Evolutionary conservation across 352 stramenopile species (phyloP).

Genomic region (Peronospora farinosa): DNA sequence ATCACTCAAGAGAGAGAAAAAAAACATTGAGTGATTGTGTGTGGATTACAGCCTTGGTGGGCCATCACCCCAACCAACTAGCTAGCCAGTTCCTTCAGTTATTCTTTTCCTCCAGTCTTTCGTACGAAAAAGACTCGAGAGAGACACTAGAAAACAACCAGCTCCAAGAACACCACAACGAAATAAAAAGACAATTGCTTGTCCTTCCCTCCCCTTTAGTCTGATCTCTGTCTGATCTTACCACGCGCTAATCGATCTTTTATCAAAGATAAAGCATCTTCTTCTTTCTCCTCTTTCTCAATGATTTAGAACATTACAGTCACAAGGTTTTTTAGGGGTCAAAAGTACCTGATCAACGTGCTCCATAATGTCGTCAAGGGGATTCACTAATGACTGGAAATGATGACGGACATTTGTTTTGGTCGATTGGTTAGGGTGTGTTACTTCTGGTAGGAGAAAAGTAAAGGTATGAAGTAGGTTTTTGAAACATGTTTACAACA

Average conservation of each 20-base stretch:
- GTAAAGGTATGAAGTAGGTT: slow-evolving; percentile 13
- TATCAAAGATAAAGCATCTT: neutral
- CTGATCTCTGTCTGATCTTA: slow-evolving; percentile 12
- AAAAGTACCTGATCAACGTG: slow-evolving; percentile 76
- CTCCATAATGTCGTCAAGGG: slow-evolving; percentile 57
- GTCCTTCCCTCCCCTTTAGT: slow-evolving; percentile 1
- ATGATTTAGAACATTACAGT: neutral
- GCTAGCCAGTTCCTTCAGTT: slow-evolving; percentile 35
- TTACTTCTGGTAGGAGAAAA: slow-evolving; percentile 8
- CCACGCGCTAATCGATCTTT: neutral
- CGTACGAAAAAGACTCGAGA: slow-evolving; percentile 1
- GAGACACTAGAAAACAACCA: slow-evolving; percentile 11
- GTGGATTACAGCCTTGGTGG: slow-evolving; percentile 82
- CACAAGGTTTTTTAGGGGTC: neutral
- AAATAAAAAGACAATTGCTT: slow-evolving; percentile 8
- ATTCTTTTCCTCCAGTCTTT: neutral
- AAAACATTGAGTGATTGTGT: slow-evolving; percentile 8
- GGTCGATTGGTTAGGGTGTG: slow-evolving; percentile 16
- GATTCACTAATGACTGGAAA: slow-evolving; percentile 18
- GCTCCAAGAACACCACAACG: slow-evolving; percentile 9
- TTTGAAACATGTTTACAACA: no score
- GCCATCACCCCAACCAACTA: slow-evolving; percentile 40
- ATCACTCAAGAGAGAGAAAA: slow-evolving; percentile 4
- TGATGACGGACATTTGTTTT: neutral
- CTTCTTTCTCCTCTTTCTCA: neutral